phyloP scores from a whole-genome alignment of 2,329 filamentous ascomycete genomes.

The Penicillium palitans region DNA sequence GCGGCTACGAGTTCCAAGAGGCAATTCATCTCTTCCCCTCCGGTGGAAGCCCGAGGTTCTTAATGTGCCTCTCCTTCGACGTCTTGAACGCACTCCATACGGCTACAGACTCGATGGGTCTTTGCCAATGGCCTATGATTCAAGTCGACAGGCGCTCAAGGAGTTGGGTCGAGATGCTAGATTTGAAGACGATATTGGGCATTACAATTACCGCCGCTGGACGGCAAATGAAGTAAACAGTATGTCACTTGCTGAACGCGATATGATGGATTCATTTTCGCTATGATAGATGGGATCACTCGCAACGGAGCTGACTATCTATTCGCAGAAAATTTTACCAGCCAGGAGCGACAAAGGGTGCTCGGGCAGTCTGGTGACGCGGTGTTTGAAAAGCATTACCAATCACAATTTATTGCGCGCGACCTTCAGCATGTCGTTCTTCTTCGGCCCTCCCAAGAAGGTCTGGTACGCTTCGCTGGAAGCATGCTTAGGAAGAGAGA shows the following conservation, averaged over 20 bases:
- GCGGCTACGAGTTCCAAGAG: constrained; percentile 25
- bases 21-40: constrained; percentile 21
- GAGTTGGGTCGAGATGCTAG: constrained; percentile 26
- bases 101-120: constrained; percentile 25
- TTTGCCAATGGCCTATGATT: constrained; percentile 31
- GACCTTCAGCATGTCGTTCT: constrained; percentile 32
- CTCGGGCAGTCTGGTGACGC: constrained; percentile 27
- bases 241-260: constrained; percentile 15
- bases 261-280: constrained; percentile 6
- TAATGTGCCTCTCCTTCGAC: constrained; percentile 27
- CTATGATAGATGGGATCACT: constrained; percentile 14
- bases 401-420: constrained; percentile 28
- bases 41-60: constrained; percentile 26
- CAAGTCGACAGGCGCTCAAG: constrained; percentile 25
- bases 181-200: constrained; percentile 30
- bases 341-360: constrained; percentile 30
- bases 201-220: constrained; percentile 33
- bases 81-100: constrained; percentile 23
- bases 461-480: constrained; percentile 21
- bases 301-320: constrained; percentile 12
- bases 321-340: constrained; percentile 28
- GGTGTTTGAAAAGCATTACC: constrained; percentile 31
- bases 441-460: constrained; percentile 28
- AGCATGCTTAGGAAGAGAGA: constrained; percentile 29
- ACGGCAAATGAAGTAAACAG: constrained; percentile 31